phyloP scores from a whole-genome alignment of 495 filamentous ascomycete species.

The Xylaria intraflava region DNA sequence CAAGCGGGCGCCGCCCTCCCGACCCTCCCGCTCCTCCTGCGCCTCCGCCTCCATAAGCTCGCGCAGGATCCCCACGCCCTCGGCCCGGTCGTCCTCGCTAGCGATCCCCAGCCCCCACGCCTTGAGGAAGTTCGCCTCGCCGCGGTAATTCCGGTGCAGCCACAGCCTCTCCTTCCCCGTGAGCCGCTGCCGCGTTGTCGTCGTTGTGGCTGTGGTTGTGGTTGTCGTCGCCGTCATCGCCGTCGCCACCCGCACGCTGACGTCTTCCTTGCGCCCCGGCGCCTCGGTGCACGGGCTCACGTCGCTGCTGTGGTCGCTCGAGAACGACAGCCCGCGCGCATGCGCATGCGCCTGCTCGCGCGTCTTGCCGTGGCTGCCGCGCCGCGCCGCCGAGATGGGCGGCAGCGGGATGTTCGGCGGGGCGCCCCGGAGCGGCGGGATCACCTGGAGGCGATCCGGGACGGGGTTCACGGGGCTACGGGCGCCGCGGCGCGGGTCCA shows the following conservation, averaged over 20 bases:
- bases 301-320: background rate
- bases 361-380: background rate
- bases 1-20: background rate
- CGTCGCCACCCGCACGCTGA: background rate
- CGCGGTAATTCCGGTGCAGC: slow-evolving; percentile 38
- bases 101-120: slow-evolving; percentile 37
- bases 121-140: slow-evolving; percentile 32
- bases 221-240: background rate
- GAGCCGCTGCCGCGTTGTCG: background rate
- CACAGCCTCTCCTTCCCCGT: slow-evolving; percentile 30
- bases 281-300: background rate
- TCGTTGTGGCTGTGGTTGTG: background rate
- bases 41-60: slow-evolving; percentile 32
- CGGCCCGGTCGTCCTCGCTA: slow-evolving; percentile 23
- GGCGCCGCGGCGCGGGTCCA: background rate
- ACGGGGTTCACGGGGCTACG: background rate
- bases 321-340: background rate
- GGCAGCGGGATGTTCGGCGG: slow-evolving; percentile 5
- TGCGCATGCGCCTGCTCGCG: background rate
- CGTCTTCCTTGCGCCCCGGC: background rate
- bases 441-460: background rate
- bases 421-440: slow-evolving; percentile 4
- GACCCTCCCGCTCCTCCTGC: background rate
- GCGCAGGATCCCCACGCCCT: slow-evolving; percentile 31
- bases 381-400: background rate